These are phyloP conservation scores for Quercus agrifolia DNA, from an alignment of 306 rosid species.

Conservation along the genomic window DNA sequence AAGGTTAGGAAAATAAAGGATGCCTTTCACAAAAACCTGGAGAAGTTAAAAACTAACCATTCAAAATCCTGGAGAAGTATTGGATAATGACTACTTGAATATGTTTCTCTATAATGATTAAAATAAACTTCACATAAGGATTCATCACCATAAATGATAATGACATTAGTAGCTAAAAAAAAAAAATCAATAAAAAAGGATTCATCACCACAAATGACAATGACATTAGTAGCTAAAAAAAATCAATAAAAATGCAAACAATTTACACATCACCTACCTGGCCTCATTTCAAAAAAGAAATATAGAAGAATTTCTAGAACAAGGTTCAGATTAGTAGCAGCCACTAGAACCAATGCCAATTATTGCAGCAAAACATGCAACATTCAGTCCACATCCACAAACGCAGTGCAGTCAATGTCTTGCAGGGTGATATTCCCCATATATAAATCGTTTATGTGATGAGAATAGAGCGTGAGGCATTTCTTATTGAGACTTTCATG, in stretches of 20 bases:
- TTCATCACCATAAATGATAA: neutral
- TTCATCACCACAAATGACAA: neutral
- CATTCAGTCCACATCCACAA: slow-evolving; percentile 40
- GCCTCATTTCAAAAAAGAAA: neutral
- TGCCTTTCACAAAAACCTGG: too few species aligned
- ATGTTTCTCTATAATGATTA: too few species aligned
- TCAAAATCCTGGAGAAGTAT: too few species aligned
- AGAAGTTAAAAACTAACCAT: too few species aligned
- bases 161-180: neutral
- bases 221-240: neutral
- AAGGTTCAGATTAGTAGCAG: neutral
- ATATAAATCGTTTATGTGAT: slow-evolving; percentile 64
- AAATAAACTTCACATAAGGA: neutral
- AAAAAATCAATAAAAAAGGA: neutral
- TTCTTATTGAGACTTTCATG: too few species aligned
- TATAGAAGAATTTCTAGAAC: neutral
- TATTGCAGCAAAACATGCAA: slow-evolving; percentile 7
- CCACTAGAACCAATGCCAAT: neutral
- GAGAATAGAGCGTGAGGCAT: slow-evolving; percentile 35
- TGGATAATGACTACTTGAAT: too few species aligned
- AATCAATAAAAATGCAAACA: neutral
- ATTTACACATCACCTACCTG: neutral
- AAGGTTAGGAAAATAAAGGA: too few species aligned
- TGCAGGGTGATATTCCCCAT: slow-evolving; percentile 68
- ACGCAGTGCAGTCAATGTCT: slow-evolving; percentile 64